Conservation (phyloP, 2,329 filamentous ascomycete species). For the Fusarium proliferatum region DNA sequence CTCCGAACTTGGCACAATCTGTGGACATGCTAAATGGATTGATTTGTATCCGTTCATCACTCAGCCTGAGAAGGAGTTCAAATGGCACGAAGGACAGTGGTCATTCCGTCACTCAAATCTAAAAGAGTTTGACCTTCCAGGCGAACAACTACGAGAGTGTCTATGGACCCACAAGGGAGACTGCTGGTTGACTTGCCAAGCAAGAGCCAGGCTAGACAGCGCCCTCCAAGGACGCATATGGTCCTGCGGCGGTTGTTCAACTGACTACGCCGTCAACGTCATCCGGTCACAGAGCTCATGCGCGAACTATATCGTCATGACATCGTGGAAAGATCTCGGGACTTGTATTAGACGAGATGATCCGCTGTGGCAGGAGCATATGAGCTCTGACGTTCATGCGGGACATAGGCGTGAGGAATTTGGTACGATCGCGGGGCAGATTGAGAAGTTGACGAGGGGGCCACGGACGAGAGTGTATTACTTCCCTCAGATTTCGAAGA, state of each 20-base stretch:
- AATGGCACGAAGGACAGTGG: background rate
- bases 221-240: background rate
- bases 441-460: background rate
- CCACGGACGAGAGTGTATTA: rapidly evolving
- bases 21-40: background rate
- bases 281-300: background rate
- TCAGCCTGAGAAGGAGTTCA: background rate
- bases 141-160: background rate
- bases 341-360: background rate
- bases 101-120: rapidly evolving
- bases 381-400: background rate
- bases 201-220: background rate
- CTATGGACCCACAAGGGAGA: background rate
- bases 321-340: background rate
- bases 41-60: background rate
- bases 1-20: background rate
- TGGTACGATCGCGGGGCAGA: background rate
- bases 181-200: background rate
- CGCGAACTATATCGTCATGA: background rate
- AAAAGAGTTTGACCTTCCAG: background rate
- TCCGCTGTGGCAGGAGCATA: background rate
- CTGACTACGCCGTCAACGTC: background rate
- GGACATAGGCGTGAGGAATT: background rate
- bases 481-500: background rate
- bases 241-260: background rate